Percentiles rank a stretch among this genome's conserved stretches.
These are phyloP conservation scores for Lactifluus hygrophoroides DNA, from an alignment of 768 basidiomycete species.

Conservation along the genomic window DNA sequence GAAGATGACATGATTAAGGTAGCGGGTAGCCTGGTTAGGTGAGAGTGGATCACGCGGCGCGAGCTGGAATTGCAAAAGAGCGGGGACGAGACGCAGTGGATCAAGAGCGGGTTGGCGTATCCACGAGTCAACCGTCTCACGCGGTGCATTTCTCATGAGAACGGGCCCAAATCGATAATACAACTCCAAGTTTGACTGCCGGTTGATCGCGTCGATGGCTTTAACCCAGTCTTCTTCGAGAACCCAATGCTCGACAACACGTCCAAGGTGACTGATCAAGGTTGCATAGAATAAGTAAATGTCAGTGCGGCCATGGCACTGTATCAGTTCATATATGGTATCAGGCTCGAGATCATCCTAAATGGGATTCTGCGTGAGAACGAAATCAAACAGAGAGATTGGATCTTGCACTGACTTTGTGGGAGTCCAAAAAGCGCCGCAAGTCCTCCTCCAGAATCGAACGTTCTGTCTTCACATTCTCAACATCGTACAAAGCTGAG, in stretches of 20 bases:
- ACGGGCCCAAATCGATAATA: constrained; percentile 92
- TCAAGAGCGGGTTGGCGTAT: constrained; percentile 73
- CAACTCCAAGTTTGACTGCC: constrained; percentile 76
- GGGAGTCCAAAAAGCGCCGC: constrained; percentile 85
- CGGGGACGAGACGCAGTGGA: constrained; percentile 80
- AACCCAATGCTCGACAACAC: constrained; percentile 88
- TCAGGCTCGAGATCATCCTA: constrained; percentile 77
- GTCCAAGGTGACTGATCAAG: constrained; percentile 68
- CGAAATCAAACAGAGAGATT: not conserved
- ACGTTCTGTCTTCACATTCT: constrained; percentile 75
- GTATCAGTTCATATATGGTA: constrained; percentile 88
- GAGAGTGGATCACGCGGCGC: constrained; percentile 60
- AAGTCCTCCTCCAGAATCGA: constrained; percentile 87
- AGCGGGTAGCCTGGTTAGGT: constrained; percentile 83
- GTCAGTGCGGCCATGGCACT: constrained; percentile 87
- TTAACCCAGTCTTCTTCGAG: constrained; percentile 87
- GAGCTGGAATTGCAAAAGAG: constrained; percentile 75
- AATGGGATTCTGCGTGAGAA: not conserved
- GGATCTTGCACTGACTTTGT: constrained; percentile 52
- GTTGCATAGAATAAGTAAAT: constrained; percentile 87
- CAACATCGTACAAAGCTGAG: constrained; percentile 68
- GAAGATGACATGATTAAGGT: constrained; percentile 79
- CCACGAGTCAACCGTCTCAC: constrained; percentile 91
- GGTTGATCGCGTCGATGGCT: constrained; percentile 82
- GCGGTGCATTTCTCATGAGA: constrained; percentile 77